Base-by-base conservation (phyloP, 169 alveolate genomes). In the Gregarina niphandrodes region DNA sequence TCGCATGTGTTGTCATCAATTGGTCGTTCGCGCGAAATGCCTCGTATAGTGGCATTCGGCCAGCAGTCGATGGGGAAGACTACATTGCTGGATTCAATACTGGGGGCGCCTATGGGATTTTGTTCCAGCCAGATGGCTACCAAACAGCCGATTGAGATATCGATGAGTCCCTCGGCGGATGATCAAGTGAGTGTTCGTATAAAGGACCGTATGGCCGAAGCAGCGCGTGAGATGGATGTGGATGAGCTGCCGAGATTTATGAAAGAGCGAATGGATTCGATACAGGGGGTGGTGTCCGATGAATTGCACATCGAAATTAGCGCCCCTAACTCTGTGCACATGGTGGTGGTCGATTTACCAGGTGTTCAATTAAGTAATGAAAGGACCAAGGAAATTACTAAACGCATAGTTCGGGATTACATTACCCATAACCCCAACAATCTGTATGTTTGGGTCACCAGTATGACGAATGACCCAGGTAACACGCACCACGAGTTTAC, bases 41-140 rank as follows among this genome's bases (percentile, higher is more conserved):
- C 87, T 3, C 42, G 87, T 21, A 57, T 75, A 11, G 87, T 75
- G 9, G 81, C 75, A 19, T 74, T 75, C 34, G 87, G 87, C 4
- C 87, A 75, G 35, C 87, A 75, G 56, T 64, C 77, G 22, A 75
- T 75, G 87, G 87, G 85, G 15, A 75, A 75, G 40, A 75, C 87
- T 4, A 75, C 87, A 0, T 68, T 75, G 6, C 45, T 52, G 1
- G 87, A 75, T 45, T 75, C 57, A 44, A 71, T 75, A 37, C 74
- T 75, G 78, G 87, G 87, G 5, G 84, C 81, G 13, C 87, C 87
- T 2, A 69, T 75, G 37, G 87, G 87, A 0, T 75, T 73, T 56
- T 61, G 75, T 4, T 58, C 77, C 45, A 67, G 78, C 0, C 82
- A 75, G 44, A 75, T 77, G n/a, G 87, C 85, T 11, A 75, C 87